phyloP scores from a whole-genome alignment of 257 asterid species.

The Ballota nigra region DNA sequence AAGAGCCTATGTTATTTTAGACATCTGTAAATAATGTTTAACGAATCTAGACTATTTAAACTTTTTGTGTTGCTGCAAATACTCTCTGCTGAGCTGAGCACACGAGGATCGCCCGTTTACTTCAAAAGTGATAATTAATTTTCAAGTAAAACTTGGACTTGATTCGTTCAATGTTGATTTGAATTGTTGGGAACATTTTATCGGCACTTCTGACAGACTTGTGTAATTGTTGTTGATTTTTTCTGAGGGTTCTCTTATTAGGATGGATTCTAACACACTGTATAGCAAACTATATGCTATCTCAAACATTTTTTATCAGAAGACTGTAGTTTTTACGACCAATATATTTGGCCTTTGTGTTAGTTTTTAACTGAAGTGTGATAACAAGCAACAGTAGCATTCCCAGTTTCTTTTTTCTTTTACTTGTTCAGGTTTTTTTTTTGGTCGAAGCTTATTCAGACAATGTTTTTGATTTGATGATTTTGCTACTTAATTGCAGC shows the following conservation, averaged over 20 bases:
- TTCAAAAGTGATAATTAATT: background rate
- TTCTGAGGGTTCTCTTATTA: background rate
- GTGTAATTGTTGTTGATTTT: background rate
- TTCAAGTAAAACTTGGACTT: background rate
- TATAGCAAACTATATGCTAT: background rate
- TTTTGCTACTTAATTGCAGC: constrained; percentile 43
- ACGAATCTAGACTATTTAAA: background rate
- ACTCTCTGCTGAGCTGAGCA: background rate
- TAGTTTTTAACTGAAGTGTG: background rate
- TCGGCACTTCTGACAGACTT: background rate
- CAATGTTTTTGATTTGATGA: background rate
- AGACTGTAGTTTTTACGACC: background rate
- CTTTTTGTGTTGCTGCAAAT: background rate
- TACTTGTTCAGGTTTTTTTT: background rate
- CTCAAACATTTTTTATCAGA: background rate
- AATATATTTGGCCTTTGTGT: background rate
- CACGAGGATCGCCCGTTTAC: background rate
- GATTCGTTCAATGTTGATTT: constrained; percentile 1
- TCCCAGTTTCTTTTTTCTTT: background rate
- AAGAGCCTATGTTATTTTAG: background rate
- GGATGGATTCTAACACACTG: background rate
- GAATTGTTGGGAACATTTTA: background rate
- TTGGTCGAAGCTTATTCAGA: background rate
- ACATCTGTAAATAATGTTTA: background rate
- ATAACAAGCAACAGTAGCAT: background rate